phyloP scores from a whole-genome alignment of 2,329 filamentous ascomycete species.

The Pseudomassariella vexata region DNA sequence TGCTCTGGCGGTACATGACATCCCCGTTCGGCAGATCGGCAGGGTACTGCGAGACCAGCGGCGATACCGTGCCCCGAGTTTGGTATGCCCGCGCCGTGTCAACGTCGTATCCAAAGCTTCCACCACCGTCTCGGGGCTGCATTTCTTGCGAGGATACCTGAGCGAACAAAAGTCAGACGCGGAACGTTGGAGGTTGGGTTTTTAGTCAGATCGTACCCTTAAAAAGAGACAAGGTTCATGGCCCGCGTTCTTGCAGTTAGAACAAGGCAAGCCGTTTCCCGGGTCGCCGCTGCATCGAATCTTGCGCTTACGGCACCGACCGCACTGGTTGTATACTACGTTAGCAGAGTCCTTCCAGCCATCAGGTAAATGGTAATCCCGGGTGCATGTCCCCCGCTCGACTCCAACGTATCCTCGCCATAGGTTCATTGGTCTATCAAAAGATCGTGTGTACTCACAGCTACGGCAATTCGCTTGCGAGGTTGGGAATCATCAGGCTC shows the following conservation, averaged over 20 bases:
- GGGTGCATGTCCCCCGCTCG: too few relatives aligned
- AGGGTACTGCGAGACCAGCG: conserved; percentile 26
- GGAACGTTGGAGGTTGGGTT: too few relatives aligned
- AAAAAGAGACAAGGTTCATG: conserved; percentile 71
- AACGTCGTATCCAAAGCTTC: conserved; percentile 29
- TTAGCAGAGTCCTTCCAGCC: too few relatives aligned
- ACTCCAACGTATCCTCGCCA: too few relatives aligned
- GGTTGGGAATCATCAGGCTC: conserved; percentile 38
- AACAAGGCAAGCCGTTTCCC: conserved; percentile 70
- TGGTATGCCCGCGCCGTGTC: conserved; percentile 29
- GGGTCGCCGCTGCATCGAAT: conserved; percentile 89
- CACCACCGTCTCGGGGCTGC: conserved; percentile 23
- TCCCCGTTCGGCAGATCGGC: conserved; percentile 26
- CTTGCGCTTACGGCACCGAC: conserved; percentile 85
- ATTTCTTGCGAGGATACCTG: conserved; percentile 34
- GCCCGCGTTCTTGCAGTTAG: conserved; percentile 74
- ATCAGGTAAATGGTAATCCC: too few relatives aligned
- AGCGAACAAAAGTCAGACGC: conserved; percentile 4
- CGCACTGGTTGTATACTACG: conserved; percentile 65
- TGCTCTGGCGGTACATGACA: conserved; percentile 26
- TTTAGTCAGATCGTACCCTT: conserved; percentile 60
- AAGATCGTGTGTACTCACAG: conserved; percentile 42
- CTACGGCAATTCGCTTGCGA: conserved; percentile 54
- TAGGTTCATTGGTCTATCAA: too few relatives aligned
- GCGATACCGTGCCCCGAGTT: conserved; percentile 19